A percentile compares a stretch with the other conserved stretches of the same genome.
Evolutionary conservation across 441 rosid species (phyloP).

Genomic region (Bocquillonia castaneifolia): DNA sequence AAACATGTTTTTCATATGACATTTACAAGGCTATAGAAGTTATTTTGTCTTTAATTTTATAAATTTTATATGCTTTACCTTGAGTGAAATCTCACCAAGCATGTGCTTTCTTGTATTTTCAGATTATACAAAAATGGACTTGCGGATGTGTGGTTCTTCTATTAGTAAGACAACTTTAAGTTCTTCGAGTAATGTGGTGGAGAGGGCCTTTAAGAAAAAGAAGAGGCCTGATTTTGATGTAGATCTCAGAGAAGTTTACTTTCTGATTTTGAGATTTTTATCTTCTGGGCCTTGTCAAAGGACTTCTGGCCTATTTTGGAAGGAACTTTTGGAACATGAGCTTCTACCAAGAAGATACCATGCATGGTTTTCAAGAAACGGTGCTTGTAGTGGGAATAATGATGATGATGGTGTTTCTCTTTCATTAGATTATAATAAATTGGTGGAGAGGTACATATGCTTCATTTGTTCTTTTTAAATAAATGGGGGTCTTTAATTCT

Average conservation of each 20-base stretch:
- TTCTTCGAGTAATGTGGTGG: slow-evolving; percentile 39
- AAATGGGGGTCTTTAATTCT: slow-evolving; percentile 12
- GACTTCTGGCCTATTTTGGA: slow-evolving; percentile 57
- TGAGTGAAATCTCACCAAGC: slow-evolving; percentile 11
- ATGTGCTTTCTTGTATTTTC: slow-evolving; percentile 25
- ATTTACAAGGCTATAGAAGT: background rate
- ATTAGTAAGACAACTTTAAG: slow-evolving; percentile 43
- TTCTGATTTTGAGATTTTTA: slow-evolving; percentile 84
- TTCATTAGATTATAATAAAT: slow-evolving; percentile 58
- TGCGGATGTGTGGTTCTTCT: slow-evolving; percentile 48
- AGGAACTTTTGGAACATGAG: slow-evolving; percentile 78
- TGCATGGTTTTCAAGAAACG: slow-evolving; percentile 91
- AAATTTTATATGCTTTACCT: background rate
- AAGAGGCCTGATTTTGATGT: slow-evolving; percentile 53
- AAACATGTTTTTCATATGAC: background rate
- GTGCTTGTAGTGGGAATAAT: slow-evolving; percentile 53
- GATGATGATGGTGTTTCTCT: slow-evolving; percentile 71
- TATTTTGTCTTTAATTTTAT: slow-evolving; percentile 7
- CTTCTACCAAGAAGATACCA: slow-evolving; percentile 97
- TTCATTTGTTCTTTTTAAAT: slow-evolving; percentile 1
- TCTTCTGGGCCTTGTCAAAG: slow-evolving; percentile 83
- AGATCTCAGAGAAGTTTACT: slow-evolving; percentile 87
- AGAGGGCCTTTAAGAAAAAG: slow-evolving; percentile 40
- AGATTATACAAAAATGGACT: slow-evolving; percentile 53
- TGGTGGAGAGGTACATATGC: slow-evolving; percentile 64